Conservation (phyloP, 2,329 filamentous ascomycete genomes). For the Colletotrichum euphorbiae region DNA sequence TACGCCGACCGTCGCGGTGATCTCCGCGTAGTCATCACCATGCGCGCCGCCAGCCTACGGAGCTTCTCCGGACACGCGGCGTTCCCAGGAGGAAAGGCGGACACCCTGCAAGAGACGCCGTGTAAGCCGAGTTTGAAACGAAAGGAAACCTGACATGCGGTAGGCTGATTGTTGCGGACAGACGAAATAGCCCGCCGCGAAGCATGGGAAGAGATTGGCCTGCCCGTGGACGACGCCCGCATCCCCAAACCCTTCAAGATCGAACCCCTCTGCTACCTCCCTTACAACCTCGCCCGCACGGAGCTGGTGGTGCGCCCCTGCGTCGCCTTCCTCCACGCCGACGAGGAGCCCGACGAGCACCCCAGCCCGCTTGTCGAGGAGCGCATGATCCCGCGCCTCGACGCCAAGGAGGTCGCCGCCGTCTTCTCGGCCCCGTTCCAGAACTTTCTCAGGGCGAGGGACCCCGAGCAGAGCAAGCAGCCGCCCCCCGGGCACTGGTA, state of each 20-base stretch:
- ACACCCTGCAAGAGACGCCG: conserved; percentile 67
- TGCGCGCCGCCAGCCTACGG: conserved; percentile 72
- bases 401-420: conserved; percentile 91
- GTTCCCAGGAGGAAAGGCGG: conserved; percentile 82
- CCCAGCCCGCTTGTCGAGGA: conserved; percentile 67
- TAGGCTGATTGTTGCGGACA: conserved; percentile 47
- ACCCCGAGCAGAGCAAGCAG: conserved; percentile 59
- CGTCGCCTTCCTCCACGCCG: conserved; percentile 80
- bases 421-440: conserved; percentile 92
- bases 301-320: conserved; percentile 81
- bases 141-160: background rate
- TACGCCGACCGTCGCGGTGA: conserved; percentile 88
- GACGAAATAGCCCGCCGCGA: conserved; percentile 90
- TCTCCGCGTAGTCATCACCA: conserved; percentile 77
- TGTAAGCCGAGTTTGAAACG: conserved; percentile 56
- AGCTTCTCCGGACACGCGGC: conserved; percentile 88
- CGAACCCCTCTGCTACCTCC: conserved; percentile 88
- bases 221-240: conserved; percentile 76
- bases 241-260: conserved; percentile 84
- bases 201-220: conserved; percentile 92
- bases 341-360: conserved; percentile 52
- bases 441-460: conserved; percentile 77
- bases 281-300: conserved; percentile 78
- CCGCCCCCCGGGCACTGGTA: conserved; percentile 79
- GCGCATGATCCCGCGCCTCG: conserved; percentile 80